Base-by-base conservation (phyloP, 805 yeast genomes). In the Nakazawaea wickerhamii region DNA sequence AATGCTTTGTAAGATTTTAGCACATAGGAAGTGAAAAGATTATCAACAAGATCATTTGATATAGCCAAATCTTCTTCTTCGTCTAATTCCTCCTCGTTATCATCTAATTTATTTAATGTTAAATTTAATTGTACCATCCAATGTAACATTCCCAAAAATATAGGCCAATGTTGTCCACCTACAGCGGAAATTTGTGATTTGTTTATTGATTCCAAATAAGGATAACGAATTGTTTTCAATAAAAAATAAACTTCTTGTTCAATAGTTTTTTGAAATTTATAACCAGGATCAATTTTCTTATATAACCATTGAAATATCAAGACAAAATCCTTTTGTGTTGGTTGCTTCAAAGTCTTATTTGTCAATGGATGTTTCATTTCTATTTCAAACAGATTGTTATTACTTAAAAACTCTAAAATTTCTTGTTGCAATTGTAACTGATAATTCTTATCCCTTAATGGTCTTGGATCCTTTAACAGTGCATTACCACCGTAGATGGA, bases 101-200 rank as follows among this genome's bases (percentile, higher is more conserved):
- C 53, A 41, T 65, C 75, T 38, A 61, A 58, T 31, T 55, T 54
- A 38, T 73, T 77, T 44, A 67, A 59, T 40, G 65, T 69, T 48
- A 48, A 55, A 52, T 69, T 79, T 47, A 78, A 67, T 49, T 77
- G 77, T 4, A 83, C 78, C 35, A 89, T 58, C 96, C 96, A 89
- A 57, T 83, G 80, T 18, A 89, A 63, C 74, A 90, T 77, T 1
- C 93, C 95, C 32, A 89, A 59, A 50, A 87, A 85, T 6, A 74
- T 73, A 10, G 86, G 88, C 96, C 96, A 89, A 50, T 79, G 80
- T 38, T 83, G 79, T 2, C 95, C 95, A 5, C 96, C 96, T 10
- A 87, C 96, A 0, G 96, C 96, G 30, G 89, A 78, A 30, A 89
- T 81, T 56, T 87, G 95, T 1, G 93, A 82, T 54, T 89, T 81